Evolutionary conservation across 2,329 filamentous ascomycete species (phyloP).

Genomic region (Nannizziopsis barbatae): DNA sequence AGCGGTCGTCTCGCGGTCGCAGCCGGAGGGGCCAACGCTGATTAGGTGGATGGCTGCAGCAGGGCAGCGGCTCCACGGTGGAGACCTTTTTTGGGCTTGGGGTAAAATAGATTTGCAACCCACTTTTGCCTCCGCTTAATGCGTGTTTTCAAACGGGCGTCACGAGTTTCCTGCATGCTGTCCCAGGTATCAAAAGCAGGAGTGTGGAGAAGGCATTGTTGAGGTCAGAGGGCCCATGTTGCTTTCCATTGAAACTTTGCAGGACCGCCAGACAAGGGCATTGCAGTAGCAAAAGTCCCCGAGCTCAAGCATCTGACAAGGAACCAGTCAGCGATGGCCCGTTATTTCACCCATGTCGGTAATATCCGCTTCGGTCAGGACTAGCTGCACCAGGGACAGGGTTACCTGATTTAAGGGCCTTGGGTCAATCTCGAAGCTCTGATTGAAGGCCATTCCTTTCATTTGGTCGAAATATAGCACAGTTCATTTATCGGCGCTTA

Average conservation of each 20-base stretch:
- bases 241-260: background rate
- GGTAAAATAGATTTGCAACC: background rate
- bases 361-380: slow-evolving; percentile 6
- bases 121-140: background rate
- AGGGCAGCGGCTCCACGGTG: slow-evolving; percentile 8
- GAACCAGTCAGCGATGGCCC: slow-evolving; percentile 4
- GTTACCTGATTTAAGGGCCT: slow-evolving; percentile 3
- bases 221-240: background rate
- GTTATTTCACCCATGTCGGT: slow-evolving; percentile 6
- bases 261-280: background rate
- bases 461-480: background rate
- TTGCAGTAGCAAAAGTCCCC: slow-evolving; percentile 1
- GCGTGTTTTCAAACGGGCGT: background rate
- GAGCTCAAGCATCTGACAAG: slow-evolving; percentile 4
- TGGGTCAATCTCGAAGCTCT: slow-evolving; percentile 8
- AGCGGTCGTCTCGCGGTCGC: slow-evolving; percentile 8
- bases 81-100: background rate
- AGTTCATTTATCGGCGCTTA: slow-evolving; percentile 2
- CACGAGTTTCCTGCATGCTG: background rate
- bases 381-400: slow-evolving; percentile 6
- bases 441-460: background rate
- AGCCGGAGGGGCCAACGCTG: slow-evolving; percentile 4
- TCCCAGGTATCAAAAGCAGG: background rate
- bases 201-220: background rate
- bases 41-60: slow-evolving; percentile 9